Percentiles rank a stretch among this genome's conserved stretches.
Evolutionary conservation across 495 filamentous ascomycete genomes (phyloP).

Genomic region (Aspergillus conjunctus): DNA sequence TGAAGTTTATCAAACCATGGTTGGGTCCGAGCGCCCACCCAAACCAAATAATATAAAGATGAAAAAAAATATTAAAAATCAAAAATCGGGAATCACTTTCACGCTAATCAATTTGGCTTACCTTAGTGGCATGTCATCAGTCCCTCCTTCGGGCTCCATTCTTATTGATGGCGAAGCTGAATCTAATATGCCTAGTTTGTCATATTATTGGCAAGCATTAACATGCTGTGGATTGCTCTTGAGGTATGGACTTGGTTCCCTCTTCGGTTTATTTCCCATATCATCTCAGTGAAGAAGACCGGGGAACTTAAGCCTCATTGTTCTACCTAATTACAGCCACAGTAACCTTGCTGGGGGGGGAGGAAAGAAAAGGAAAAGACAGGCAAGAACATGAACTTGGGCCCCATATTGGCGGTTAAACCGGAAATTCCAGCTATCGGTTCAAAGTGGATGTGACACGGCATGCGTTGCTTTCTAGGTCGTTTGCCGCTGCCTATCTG

Average conservation of each 20-base stretch:
- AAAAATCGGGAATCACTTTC: slow-evolving; percentile 3
- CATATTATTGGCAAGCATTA: slow-evolving; percentile 8
- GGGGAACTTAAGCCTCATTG: too few relatives aligned
- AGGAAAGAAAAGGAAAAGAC: not conserved
- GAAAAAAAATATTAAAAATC: slow-evolving; percentile 10
- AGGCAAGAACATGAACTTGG: not conserved
- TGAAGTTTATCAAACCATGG: slow-evolving; percentile 18
- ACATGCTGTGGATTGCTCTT: slow-evolving; percentile 11
- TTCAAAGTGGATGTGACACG: slow-evolving; percentile 22
- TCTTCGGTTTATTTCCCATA: not conserved
- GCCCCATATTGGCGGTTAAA: slow-evolving; percentile 1
- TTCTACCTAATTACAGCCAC: too few relatives aligned
- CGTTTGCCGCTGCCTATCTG: not conserved
- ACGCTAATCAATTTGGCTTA: slow-evolving; percentile 32
- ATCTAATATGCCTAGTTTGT: slow-evolving; percentile 12
- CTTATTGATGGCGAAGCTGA: slow-evolving; percentile 8
- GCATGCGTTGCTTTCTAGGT: slow-evolving; percentile 1
- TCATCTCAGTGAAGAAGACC: too few relatives aligned
- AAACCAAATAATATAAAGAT: slow-evolving; percentile 16
- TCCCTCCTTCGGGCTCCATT: slow-evolving; percentile 25
- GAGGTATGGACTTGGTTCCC: not conserved
- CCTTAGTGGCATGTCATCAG: slow-evolving; percentile 33
- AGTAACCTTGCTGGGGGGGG: not conserved
- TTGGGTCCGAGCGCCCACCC: slow-evolving; percentile 25
- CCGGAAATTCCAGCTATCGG: slow-evolving; percentile 7